phyloP scores from a whole-genome alignment of 2,329 filamentous ascomycete species.

The Venturia oleaginea region DNA sequence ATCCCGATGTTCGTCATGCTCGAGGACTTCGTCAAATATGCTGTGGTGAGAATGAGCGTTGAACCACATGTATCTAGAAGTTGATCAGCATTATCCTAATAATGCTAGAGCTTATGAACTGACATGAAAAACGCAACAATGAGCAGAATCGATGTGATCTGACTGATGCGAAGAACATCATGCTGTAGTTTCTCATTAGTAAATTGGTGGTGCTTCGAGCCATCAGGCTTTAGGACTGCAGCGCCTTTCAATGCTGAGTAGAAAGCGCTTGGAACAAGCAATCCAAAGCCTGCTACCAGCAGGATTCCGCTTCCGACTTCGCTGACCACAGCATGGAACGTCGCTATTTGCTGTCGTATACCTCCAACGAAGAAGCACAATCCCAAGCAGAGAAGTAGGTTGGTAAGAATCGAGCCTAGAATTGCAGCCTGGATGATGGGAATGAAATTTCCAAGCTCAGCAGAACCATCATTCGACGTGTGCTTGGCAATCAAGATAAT shows the following conservation, averaged over 20 bases:
- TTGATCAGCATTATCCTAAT: not conserved
- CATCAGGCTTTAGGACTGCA: not conserved
- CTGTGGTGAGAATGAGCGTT: slow-evolving; percentile 69
- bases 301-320: slow-evolving; percentile 72
- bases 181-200: slow-evolving; percentile 26
- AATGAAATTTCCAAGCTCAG: slow-evolving; percentile 9
- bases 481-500: slow-evolving; percentile 7
- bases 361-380: slow-evolving; percentile 74
- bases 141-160: slow-evolving; percentile 27
- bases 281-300: slow-evolving; percentile 57
- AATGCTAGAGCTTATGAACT: not conserved
- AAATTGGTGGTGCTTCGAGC: slow-evolving; percentile 17
- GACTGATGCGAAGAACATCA: slow-evolving; percentile 28
- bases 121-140: slow-evolving; percentile 27
- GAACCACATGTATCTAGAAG: slow-evolving; percentile 48
- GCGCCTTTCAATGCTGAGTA: slow-evolving; percentile 12
- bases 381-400: slow-evolving; percentile 72
- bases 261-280: slow-evolving; percentile 13
- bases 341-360: slow-evolving; percentile 56
- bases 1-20: slow-evolving; percentile 60
- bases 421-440: slow-evolving; percentile 72
- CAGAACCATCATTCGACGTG: not conserved
- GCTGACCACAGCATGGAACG: slow-evolving; percentile 65
- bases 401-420: slow-evolving; percentile 71
- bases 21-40: slow-evolving; percentile 66